phyloP scores from a whole-genome alignment of 805 yeast species.

The Suhomyces prunicola region DNA sequence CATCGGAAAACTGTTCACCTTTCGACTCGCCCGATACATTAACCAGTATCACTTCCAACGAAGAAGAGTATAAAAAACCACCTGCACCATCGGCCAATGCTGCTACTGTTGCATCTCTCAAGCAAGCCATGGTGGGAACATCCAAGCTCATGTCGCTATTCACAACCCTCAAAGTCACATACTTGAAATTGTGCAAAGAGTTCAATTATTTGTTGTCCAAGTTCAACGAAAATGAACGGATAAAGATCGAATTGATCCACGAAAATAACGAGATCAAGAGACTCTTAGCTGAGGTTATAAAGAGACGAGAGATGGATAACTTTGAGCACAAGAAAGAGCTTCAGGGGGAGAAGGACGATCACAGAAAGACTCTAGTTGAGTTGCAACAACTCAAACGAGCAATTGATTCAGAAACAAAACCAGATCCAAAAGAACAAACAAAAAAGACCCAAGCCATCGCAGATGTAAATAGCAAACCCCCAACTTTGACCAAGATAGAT shows the following conservation, averaged over 20 bases:
- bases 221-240: conserved; percentile 35
- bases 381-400: background rate
- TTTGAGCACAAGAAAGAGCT: conserved; percentile 5
- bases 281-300: conserved; percentile 27
- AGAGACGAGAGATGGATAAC: conserved; percentile 21
- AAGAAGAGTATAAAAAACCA: conserved; percentile 9
- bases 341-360: background rate
- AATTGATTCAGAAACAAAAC: background rate
- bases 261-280: conserved; percentile 33
- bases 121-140: conserved; percentile 14
- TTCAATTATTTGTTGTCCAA: conserved; percentile 33
- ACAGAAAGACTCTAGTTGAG: background rate
- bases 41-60: conserved; percentile 9
- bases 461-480: no score
- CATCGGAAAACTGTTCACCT: conserved; percentile 12
- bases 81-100: conserved; percentile 2
- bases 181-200: conserved; percentile 37
- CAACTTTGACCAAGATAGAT: background rate
- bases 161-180: conserved; percentile 32
- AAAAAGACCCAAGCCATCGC: background rate
- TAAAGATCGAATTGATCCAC: conserved; percentile 33
- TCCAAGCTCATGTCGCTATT: conserved; percentile 27
- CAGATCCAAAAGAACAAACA: background rate
- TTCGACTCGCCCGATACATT: conserved; percentile 13
- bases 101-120: conserved; percentile 11